Base-by-base conservation (phyloP, 495 filamentous ascomycete species). In the Usnea hakonensis region DNA sequence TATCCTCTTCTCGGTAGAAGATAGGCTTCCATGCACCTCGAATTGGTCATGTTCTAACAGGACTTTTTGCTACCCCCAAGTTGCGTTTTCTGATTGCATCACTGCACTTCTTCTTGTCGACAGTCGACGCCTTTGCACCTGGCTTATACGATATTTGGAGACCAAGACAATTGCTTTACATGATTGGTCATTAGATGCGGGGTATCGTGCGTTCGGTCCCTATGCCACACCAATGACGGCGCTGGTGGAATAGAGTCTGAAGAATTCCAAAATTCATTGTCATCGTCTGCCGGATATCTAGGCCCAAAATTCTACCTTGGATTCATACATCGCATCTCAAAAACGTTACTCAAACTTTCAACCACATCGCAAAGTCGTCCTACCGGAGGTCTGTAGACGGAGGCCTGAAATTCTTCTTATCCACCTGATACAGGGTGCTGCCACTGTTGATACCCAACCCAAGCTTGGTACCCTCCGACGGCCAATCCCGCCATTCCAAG, bases 391-490 rank as follows among this genome's bases (percentile, higher is more conserved):
- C 46, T 26, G 23, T 30, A 9, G 21, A 21, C 9, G 1, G 5
- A 16, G 21, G 30, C 26, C 21, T 26, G n/a, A 21, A 11, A 28
- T 26, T 3, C 44, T 21, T 30, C 23, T 30, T 7, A 28, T 7
- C 26, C 23, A 7, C 32, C 36, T 50, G 37, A 30, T 35, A 67
- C 46, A 36, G 66, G 66, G 16, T 68, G 66, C 50, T 68, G 56
- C 66, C 66, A 68, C 48, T 68, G 66, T 44, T 68, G 66, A 30
- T 63, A 68, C 32, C 32, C 58, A 23, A 68, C 60, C 66, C 66
- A 68, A 30, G 66, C 66, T 54, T 68, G 66, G 32, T 64, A 68
- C 11, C 40, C 62, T n/a, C 52, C 40, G 3, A 66, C 64, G 37
- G 60, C 66, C 36, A 68, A 43, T n/a, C 66, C 66, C n/a, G 61